phyloP scores from a whole-genome alignment of 2,329 filamentous ascomycete genomes.

The Nigrograna mackinnonii region DNA sequence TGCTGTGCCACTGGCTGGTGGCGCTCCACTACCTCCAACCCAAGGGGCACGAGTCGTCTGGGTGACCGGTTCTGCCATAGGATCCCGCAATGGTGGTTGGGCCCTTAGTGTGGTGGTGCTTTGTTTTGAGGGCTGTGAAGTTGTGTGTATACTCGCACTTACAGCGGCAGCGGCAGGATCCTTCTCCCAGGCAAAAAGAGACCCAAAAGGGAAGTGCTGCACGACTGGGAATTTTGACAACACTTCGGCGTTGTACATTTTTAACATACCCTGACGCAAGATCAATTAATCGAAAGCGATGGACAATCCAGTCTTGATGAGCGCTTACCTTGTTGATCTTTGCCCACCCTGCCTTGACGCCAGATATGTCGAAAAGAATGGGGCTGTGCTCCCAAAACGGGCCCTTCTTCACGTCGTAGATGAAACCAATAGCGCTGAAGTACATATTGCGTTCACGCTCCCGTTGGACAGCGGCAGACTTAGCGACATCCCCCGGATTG shows the following conservation, averaged over 20 bases:
- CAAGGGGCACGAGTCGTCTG: slow-evolving; percentile 13
- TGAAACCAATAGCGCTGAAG: slow-evolving; percentile 94
- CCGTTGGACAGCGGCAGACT: slow-evolving; percentile 43
- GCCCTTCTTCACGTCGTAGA: slow-evolving; percentile 93
- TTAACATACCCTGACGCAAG: slow-evolving; percentile 79
- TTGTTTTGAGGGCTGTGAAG: slow-evolving; percentile 35
- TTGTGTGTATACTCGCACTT: slow-evolving; percentile 36
- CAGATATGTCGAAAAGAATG: slow-evolving; percentile 91
- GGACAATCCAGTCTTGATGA: neutral
- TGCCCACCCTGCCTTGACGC: slow-evolving; percentile 86
- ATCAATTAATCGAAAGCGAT: slow-evolving; percentile 1
- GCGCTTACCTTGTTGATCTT: slow-evolving; percentile 76
- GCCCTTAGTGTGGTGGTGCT: slow-evolving; percentile 21
- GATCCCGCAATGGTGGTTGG: slow-evolving; percentile 25
- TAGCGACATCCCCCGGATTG: slow-evolving; percentile 67
- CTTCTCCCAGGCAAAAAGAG: slow-evolving; percentile 52
- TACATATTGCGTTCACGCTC: slow-evolving; percentile 66
- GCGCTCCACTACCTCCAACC: slow-evolving; percentile 10
- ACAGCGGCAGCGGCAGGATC: slow-evolving; percentile 44
- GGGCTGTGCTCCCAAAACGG: slow-evolving; percentile 96
- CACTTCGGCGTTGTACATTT: slow-evolving; percentile 98
- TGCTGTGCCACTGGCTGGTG: slow-evolving; percentile 16
- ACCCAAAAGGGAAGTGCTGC: slow-evolving; percentile 74
- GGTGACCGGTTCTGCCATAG: slow-evolving; percentile 20
- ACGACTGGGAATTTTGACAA: slow-evolving; percentile 96